Evolutionary conservation across 139 green algal genomes (phyloP), one percentile per base, ranked within the genome.

Genomic region (Tetradesmus obliquus): DNA sequence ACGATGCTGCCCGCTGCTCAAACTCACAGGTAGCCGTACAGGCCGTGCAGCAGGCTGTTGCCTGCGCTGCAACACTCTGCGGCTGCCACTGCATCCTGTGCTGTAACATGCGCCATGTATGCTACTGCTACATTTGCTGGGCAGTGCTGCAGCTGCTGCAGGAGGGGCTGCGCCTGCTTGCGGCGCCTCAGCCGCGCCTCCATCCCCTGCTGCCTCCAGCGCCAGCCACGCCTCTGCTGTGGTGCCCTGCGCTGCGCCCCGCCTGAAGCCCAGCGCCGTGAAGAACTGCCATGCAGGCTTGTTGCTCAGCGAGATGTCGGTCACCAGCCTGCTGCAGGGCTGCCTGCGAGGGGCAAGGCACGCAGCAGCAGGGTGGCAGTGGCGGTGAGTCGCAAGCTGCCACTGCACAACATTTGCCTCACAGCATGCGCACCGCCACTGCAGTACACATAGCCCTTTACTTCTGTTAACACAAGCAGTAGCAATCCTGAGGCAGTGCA

Each of bases 201-300:
- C 1, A 0, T 76, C 3, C 74, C 79, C n/a, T 3, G n/a, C 66
- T 24, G 66, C 1, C 15, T 76, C 3, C 74, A 88, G 57, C 10
- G n/a, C 5, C 57, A 88, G 84, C 84, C 71, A 60, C 15, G 84
- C 84, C 66, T 88, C 84, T 32, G 84, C 84, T 58, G 84, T 88
- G 55, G 20, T 5, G 5, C 57, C 84, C 0, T n/a, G 12, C 58
- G 58, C n/a, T 79, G 55, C 20, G 13, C 57, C 54, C 2, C 84
- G n/a, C n/a, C 32, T 60, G 19, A 88, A 88, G 20, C 84, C 84
- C 13, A 10, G 12, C 0, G 17, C 55, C n/a, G 54, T 19, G n/a
- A 88, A 88, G 32, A 88, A 79, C 24, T 55, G 55, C 84, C 84
- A 88, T 10, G 84, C 84, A 8, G 57, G 84, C n/a, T 55, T 79